phyloP scores from a whole-genome alignment of 768 basidiomycete species.

The Botryobasidium botryosum region DNA sequence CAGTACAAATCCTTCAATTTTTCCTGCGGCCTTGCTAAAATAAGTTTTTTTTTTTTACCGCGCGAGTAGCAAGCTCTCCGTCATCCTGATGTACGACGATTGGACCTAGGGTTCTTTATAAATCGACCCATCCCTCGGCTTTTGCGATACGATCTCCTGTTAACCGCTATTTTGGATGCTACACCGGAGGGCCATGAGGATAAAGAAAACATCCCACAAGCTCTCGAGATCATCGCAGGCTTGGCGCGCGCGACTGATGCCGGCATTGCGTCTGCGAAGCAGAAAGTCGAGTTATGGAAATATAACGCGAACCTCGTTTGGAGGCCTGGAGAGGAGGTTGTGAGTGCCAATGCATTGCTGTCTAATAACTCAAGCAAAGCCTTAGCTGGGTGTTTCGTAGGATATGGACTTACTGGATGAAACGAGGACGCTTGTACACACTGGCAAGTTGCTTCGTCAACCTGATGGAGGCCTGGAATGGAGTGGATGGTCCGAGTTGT shows the following conservation, averaged over 20 bases:
- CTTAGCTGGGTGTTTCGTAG: slow-evolving; percentile 17
- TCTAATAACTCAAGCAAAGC: neutral
- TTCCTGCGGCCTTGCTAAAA: slow-evolving; percentile 17
- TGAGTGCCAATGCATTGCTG: slow-evolving; percentile 18
- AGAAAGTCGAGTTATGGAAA: slow-evolving; percentile 80
- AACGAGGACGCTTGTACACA: slow-evolving; percentile 66
- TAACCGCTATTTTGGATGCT: slow-evolving; percentile 65
- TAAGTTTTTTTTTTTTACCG: slow-evolving; percentile 12
- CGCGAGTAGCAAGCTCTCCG: slow-evolving; percentile 18
- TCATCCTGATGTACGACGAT: slow-evolving; percentile 58
- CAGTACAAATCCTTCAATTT: slow-evolving; percentile 18
- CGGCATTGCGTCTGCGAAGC: slow-evolving; percentile 68
- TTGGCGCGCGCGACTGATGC: slow-evolving; percentile 79
- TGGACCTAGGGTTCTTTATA: slow-evolving; percentile 89
- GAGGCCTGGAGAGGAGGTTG: slow-evolving; percentile 59
- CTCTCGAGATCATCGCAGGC: slow-evolving; percentile 72
- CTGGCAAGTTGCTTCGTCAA: slow-evolving; percentile 68
- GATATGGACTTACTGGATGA: slow-evolving; percentile 85
- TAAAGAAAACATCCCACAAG: slow-evolving; percentile 60
- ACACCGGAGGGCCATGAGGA: slow-evolving; percentile 66
- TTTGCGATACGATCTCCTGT: slow-evolving; percentile 71
- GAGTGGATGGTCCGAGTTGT: slow-evolving; percentile 82
- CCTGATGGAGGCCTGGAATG: slow-evolving; percentile 78
- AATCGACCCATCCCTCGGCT: slow-evolving; percentile 82
- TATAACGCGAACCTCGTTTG: slow-evolving; percentile 66